Percentiles rank a stretch among this genome's conserved stretches.
Conservation (phyloP, 2,329 filamentous ascomycete species). For the Ambrosiella beaveri region DNA sequence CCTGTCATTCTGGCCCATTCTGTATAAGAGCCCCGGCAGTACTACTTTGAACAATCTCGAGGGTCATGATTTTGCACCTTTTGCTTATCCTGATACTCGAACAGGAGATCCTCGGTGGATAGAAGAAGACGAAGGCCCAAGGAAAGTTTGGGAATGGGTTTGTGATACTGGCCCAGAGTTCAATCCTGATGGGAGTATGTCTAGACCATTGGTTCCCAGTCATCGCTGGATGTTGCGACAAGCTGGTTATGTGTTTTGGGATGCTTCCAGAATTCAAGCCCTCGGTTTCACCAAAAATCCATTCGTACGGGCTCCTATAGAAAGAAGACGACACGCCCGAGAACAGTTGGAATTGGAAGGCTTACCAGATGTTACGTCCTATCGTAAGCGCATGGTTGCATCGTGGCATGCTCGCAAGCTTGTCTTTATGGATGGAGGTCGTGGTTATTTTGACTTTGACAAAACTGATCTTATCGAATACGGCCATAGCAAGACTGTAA, state of each 20-base stretch:
- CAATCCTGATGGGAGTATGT: background rate
- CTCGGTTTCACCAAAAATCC: background rate
- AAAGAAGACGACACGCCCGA: constrained; percentile 5
- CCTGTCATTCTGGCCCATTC: constrained; percentile 7
- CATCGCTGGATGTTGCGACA: constrained; percentile 7
- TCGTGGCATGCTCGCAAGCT: constrained; percentile 10
- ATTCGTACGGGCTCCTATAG: constrained; percentile 2
- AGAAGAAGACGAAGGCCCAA: constrained; percentile 5
- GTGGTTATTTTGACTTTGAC: constrained; percentile 12
- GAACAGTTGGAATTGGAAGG: constrained; percentile 8
- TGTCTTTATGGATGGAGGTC: constrained; percentile 7
- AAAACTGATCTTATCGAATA: no score
- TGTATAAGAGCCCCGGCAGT: background rate
- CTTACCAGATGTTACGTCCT: background rate
- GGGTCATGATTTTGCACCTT: constrained; percentile 11
- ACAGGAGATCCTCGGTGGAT: background rate
- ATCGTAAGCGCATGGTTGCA: constrained; percentile 3
- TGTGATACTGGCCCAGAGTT: background rate
- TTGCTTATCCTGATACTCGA: background rate
- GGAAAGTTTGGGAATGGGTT: constrained; percentile 9
- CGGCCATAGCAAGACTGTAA: no score
- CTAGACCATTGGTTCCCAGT: no score
- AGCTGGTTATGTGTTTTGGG: constrained; percentile 11
- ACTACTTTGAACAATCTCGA: background rate
- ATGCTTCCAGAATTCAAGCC: constrained; percentile 1